Conservation (phyloP, 1,284 basidiomycete genomes). For the Marasmius tenuissimus region DNA sequence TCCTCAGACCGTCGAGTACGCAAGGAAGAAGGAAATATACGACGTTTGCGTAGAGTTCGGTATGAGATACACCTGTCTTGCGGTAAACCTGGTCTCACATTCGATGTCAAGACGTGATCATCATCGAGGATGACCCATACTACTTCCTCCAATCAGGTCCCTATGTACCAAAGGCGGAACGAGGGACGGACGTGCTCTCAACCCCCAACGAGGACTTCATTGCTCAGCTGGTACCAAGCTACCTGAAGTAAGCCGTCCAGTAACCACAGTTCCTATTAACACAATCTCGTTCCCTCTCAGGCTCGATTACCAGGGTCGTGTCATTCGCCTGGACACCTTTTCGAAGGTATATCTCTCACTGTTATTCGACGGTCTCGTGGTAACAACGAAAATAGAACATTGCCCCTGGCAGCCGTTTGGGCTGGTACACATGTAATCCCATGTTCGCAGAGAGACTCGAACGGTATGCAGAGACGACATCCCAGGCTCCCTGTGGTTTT, state of each 20-base stretch:
- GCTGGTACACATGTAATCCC: slow-evolving; percentile 78
- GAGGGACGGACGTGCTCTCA: slow-evolving; percentile 23
- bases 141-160: slow-evolving; percentile 69
- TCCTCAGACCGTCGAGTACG: slow-evolving; percentile 28
- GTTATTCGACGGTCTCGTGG: not conserved
- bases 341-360: slow-evolving; percentile 56
- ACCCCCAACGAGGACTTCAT: slow-evolving; percentile 46
- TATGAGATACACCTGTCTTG: slow-evolving; percentile 24
- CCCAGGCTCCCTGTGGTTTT: slow-evolving; percentile 77
- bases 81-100: not conserved
- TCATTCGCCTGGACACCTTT: slow-evolving; percentile 79
- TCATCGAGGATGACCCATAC: slow-evolving; percentile 83
- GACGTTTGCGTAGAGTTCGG: slow-evolving; percentile 78
- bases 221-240: slow-evolving; percentile 62
- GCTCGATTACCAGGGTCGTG: slow-evolving; percentile 76
- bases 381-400: slow-evolving; percentile 50
- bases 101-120: slow-evolving; percentile 54
- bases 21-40: slow-evolving; percentile 79
- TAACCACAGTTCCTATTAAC: not conserved
- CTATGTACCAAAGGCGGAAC: slow-evolving; percentile 47
- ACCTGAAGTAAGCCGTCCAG: slow-evolving; percentile 49
- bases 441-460: slow-evolving; percentile 75
- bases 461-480: slow-evolving; percentile 69
- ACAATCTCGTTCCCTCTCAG: slow-evolving; percentile 24
- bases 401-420: slow-evolving; percentile 75